Evolutionary conservation across 495 filamentous ascomycete species (phyloP).

Genomic region (Beverwykella pulmonaria): DNA sequence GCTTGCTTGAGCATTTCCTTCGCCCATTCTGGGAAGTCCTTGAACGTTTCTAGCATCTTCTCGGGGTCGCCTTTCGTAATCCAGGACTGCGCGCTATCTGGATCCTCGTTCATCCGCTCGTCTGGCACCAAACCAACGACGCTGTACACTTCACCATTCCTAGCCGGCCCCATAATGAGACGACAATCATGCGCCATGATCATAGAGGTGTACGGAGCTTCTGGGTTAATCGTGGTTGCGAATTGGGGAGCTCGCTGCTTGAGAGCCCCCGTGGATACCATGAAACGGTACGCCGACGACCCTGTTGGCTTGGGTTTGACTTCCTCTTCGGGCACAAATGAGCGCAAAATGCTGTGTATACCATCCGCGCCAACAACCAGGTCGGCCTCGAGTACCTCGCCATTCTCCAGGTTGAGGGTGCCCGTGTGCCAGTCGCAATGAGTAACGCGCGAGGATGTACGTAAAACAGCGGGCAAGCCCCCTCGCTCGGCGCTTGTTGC

Average conservation of each 20-base stretch:
- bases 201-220: constrained; percentile 30
- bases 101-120: constrained; percentile 32
- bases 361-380: constrained; percentile 65
- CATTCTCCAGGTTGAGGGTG: constrained; percentile 18
- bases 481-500: neutral
- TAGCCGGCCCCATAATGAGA: constrained; percentile 34
- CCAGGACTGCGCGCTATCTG: constrained; percentile 26
- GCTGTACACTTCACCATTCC: constrained; percentile 22
- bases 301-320: constrained; percentile 26
- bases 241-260: constrained; percentile 5
- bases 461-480: constrained; percentile 20
- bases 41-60: constrained; percentile 32
- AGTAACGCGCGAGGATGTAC: neutral
- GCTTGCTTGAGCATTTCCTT: constrained; percentile 13
- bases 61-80: constrained; percentile 12
- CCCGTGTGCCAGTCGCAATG: constrained; percentile 16
- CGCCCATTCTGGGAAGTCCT: constrained; percentile 31
- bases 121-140: constrained; percentile 34
- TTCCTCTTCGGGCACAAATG: constrained; percentile 46
- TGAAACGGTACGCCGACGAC: constrained; percentile 30
- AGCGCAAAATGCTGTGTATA: constrained; percentile 53
- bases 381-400: constrained; percentile 38
- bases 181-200: constrained; percentile 33
- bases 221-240: constrained; percentile 6
- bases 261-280: constrained; percentile 8